Evolutionary conservation across 495 filamentous ascomycete species (phyloP), one percentile per base, ranked within the genome.

Genomic region (Bombardia bombarda): DNA sequence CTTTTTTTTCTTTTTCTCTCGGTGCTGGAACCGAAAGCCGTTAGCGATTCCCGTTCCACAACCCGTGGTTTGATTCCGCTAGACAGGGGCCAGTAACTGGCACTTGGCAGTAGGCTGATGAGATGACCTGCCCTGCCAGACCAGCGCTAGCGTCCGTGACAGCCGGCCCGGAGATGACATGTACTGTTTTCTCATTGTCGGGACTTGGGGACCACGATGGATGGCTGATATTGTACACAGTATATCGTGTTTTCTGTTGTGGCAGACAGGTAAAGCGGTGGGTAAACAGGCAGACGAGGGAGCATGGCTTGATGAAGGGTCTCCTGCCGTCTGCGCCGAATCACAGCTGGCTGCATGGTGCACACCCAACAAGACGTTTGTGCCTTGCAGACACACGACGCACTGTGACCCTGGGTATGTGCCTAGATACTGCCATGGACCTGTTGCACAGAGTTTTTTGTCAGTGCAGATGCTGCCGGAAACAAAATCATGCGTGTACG

Each of bases 11-110:
- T 26, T 13, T 37, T 23, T 20, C 10, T 9, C 20, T 32, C 46
- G 46, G 46, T 39, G 39, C n/a, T 38, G 4, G 40, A 32, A 22
- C 46, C 46, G 46, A 38, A 48, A 48, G 13, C 30, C 46, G 46
- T 48, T 48, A 48, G 46, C 46, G 23, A 24, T 8, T 32, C 34
- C 46, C 38, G 40, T 23, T 35, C 40, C 33, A 18, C 19, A 30
- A 16, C 31, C 31, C 33, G 14, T 19, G 20, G n/a, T n/a, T n/a
- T n/a, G n/a, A n/a, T n/a, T n/a, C n/a, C n/a, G n/a, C n/a, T n/a
- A n/a, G n/a, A n/a, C n/a, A n/a, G n/a, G n/a, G n/a, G n/a, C n/a
- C n/a, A n/a, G 26, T 13, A 28, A 28, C 9, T 28, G 26, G 26
- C 9, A 28, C n/a, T n/a, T n/a, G n/a, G n/a, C n/a, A n/a, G n/a